Conservation (phyloP, 441 rosid species). For the Gossypium lobatum region DNA sequence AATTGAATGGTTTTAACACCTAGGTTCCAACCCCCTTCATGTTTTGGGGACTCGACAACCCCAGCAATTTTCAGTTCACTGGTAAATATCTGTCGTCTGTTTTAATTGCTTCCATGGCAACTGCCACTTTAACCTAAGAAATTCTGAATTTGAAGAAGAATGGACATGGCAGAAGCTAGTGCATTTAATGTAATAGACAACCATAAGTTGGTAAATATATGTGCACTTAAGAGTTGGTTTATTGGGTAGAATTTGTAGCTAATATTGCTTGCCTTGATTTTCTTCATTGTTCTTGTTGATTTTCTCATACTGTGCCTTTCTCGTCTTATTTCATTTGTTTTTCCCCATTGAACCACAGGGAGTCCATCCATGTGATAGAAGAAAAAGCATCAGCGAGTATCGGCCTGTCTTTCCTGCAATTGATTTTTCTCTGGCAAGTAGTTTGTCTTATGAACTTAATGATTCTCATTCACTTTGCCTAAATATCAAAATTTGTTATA, state of each 20-base stretch:
- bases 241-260: not conserved
- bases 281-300: not conserved
- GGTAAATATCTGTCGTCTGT: not conserved
- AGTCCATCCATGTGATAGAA: constrained; percentile 72
- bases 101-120: not conserved
- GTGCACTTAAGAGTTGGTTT: not conserved
- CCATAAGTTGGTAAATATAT: not conserved
- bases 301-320: not conserved
- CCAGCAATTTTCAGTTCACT: not conserved
- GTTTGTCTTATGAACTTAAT: not conserved
- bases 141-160: not conserved
- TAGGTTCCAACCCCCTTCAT: not conserved
- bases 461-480: not conserved
- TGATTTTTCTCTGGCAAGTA: constrained; percentile 67
- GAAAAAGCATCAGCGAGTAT: constrained; percentile 68
- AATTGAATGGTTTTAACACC: too few species aligned
- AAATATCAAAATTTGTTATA: not conserved
- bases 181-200: not conserved
- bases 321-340: not conserved
- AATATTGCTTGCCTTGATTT: not conserved
- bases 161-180: not conserved
- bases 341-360: constrained; percentile 30
- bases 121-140: not conserved
- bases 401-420: constrained; percentile 67
- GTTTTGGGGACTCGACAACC: not conserved